Base-by-base conservation (phyloP, 805 yeast species). In the Metschnikowia reukaufii region DNA sequence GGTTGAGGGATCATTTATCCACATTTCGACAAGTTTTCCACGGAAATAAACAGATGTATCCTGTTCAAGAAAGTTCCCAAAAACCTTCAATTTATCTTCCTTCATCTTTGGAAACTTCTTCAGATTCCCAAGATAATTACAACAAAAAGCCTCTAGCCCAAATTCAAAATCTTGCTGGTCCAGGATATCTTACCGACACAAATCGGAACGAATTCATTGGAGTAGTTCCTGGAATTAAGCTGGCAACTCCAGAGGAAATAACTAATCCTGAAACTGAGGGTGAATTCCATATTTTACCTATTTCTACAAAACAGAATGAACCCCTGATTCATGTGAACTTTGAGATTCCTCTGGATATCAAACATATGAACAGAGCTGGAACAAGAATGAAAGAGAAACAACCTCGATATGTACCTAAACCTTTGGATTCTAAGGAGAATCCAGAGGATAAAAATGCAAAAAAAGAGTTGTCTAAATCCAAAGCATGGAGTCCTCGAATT, bases 1-100 rank as follows among this genome's bases (percentile, higher is more conserved):
- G 18, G 12, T 32, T 44, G 17, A 27, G 42, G 13, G 47, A 44
- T 20, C 47, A 44, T 27, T 27, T 44, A 29, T 29, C 29, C 23
- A 44, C 39, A 43, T 44, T 44, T 13, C 35, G 47, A 4, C 43
- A 33, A 12, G 47, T 44, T 3, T 25, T 44, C 15, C 20, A 27
- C 25, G 42, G 47, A 4, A 23, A 44, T 10, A 15, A 23, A 13
- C 37, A 43, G 5, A 12, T 17, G 12, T 15, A 9, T 13, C 7
- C 16, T 13, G 9, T 25, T 1, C 27, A 13, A 18, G 17, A 29
- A 12, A n/a, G 12, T 25, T 25, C 12, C 12, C 12, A 9, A 25
- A 25, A 25, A 13, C 29, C 29, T 25, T 13, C 29, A 25, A 25
- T 3, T 25, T 25, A 9, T 4, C 29, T 25, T 9, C 8, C 29